These are phyloP conservation scores for Nyctanthes arbortristis DNA, from an alignment of 257 asterid species.

Conservation along the genomic window DNA sequence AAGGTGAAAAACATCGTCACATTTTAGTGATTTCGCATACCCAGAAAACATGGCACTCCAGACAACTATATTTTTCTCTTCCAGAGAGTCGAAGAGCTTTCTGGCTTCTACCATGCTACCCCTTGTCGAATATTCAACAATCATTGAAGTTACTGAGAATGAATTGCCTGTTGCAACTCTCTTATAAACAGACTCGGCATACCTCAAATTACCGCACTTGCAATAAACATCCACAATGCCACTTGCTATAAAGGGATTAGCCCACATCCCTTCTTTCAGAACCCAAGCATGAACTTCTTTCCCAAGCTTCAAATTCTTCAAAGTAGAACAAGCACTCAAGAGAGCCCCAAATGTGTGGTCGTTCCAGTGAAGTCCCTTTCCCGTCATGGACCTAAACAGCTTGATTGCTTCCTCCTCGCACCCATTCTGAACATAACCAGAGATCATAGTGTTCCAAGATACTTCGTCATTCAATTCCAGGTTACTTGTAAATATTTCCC, in stretches of 20 bases:
- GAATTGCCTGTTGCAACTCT: slow-evolving; percentile 38
- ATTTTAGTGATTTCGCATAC: slow-evolving; percentile 53
- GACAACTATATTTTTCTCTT: slow-evolving; percentile 60
- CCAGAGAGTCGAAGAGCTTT: slow-evolving; percentile 55
- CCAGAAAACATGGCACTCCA: slow-evolving; percentile 85
- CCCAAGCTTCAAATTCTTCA: slow-evolving; percentile 60
- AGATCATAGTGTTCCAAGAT: slow-evolving; percentile 87
- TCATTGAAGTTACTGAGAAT: slow-evolving; percentile 61
- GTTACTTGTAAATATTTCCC: slow-evolving; percentile 41
- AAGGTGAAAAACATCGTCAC: slow-evolving; percentile 67
- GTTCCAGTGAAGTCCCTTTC: slow-evolving; percentile 50
- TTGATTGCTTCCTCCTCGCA: slow-evolving; percentile 54
- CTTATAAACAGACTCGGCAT: slow-evolving; percentile 51
- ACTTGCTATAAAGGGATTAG: slow-evolving; percentile 64
- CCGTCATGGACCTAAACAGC: slow-evolving; percentile 56
- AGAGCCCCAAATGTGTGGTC: slow-evolving; percentile 68
- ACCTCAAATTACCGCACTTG: slow-evolving; percentile 63
- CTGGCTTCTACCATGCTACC: slow-evolving; percentile 69
- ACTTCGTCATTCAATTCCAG: slow-evolving; percentile 61
- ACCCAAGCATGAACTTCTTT: slow-evolving; percentile 83
- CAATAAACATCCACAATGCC: slow-evolving; percentile 75
- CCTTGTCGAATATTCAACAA: slow-evolving; percentile 67
- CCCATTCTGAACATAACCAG: slow-evolving; percentile 70
- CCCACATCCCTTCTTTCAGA: slow-evolving; percentile 50
- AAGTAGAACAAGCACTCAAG: slow-evolving; percentile 61